Base-by-base conservation (phyloP, 2,329 filamentous ascomycete species). In the Botrytis medusae region DNA sequence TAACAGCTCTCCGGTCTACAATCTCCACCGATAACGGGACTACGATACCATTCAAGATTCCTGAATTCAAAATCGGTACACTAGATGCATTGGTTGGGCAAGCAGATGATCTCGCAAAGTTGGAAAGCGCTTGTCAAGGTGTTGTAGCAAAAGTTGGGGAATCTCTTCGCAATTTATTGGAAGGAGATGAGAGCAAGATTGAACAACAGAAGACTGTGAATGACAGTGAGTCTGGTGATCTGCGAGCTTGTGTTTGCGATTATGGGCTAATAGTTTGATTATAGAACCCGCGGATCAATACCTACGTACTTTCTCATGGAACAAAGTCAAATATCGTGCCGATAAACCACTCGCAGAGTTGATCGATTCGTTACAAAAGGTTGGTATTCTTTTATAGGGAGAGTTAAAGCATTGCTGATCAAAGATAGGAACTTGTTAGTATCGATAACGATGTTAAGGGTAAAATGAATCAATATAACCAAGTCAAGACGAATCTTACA, bases 31-130 rank as follows among this genome's bases (percentile, higher is more conserved):
- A 97, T 79, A 91, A 93, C 82, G 94, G 92, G 81, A 89, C 88
- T 70, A 91, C 94, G 63, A 85, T 90, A 69, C 90, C 91, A 3
- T 98, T 98, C 81, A 85, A 89, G 73, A 92, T 98, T 76, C 96
- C 96, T 32, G 92, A 94, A 77, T 98, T 99, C 88, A 99, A 98
- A 86, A 97, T 99, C 82, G 96, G 96, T 74, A 98, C 96, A 0
- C 88, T 99, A 54, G 96, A 99, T 84, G 94, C 93, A 57, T 87
- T 99, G 73, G 94, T 99, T 62, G 93, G 97, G 84, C 95, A 99
- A 83, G 96, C 96, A 73, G 96, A 99, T 81, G 96, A 98, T 81
- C 86, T 99, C 72, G 88, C 91, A 74, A 98, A 98, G 89, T 90
- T 98, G 69, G 93, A 97, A 77, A 83, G 87, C 51, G 87, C 89